Conservation (phyloP, 1,284 basidiomycete genomes). For the Schizophyllum amplum region DNA sequence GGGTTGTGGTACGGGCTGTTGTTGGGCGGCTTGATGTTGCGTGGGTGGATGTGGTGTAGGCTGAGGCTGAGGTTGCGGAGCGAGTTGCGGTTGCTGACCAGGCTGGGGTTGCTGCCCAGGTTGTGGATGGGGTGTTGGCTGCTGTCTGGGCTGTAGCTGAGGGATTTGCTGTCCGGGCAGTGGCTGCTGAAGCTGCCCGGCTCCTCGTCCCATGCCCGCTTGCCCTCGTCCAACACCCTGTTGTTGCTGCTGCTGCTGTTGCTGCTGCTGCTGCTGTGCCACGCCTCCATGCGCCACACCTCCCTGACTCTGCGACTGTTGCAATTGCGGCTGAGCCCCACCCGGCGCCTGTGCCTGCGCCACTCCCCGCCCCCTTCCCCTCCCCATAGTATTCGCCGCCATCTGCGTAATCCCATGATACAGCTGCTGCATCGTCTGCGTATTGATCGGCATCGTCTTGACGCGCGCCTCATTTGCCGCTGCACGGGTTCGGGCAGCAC, state of each 20-base stretch:
- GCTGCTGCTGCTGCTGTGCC: constrained; percentile 12
- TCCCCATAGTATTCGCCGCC: background rate
- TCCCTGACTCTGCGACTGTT: constrained; percentile 18
- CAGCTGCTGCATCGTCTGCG: constrained; percentile 3
- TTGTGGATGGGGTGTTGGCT: constrained; percentile 10
- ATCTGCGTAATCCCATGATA: background rate
- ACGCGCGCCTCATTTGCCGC: constrained; percentile 12
- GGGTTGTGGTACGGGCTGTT: constrained; percentile 11
- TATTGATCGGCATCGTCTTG: background rate
- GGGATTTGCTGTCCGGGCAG: constrained; percentile 8
- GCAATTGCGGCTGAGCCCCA: constrained; percentile 8
- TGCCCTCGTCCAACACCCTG: too few species aligned
- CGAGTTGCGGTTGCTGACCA: background rate
- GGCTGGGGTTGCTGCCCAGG: background rate
- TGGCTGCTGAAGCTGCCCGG: too few species aligned
- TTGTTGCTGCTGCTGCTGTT: constrained; percentile 20
- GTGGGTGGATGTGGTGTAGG: too few species aligned
- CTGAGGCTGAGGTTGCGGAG: background rate
- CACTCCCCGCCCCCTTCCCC: too few species aligned
- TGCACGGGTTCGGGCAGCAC: background rate
- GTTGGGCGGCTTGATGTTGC: background rate
- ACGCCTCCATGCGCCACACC: constrained; percentile 17
- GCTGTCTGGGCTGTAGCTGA: constrained; percentile 13
- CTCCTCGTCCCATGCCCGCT: too few species aligned
- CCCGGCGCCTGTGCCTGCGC: constrained; percentile 5